A percentile compares a stretch with the other conserved stretches of the same genome.
Evolutionary conservation across 139 green algal species (phyloP).

Genomic region (Coelastrella sp.): DNA sequence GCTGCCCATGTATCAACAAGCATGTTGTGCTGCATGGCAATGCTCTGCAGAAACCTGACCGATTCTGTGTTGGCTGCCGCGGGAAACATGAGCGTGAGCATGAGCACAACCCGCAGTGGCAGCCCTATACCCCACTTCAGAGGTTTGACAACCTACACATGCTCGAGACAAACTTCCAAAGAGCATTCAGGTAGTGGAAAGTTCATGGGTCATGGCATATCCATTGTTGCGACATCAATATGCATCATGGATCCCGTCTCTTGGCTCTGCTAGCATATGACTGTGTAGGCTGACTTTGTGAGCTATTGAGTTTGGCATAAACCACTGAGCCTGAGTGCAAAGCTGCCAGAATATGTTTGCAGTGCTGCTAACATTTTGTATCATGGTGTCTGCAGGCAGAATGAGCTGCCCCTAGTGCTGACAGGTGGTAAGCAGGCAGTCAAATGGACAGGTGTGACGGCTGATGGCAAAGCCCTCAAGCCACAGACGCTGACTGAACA

Average conservation of each 20-base stretch:
- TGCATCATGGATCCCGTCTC: too few relatives aligned
- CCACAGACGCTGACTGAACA: constrained; percentile 1
- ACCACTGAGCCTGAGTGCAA: too few relatives aligned
- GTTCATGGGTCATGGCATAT: too few relatives aligned
- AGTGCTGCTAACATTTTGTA: not conserved
- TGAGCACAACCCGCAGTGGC: not conserved
- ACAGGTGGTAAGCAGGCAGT: not conserved
- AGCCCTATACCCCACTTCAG: constrained; percentile 26
- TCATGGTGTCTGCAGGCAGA: not conserved
- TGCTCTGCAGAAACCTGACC: not conserved
- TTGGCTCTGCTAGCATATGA: too few relatives aligned
- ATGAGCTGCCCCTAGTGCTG: constrained; percentile 3
- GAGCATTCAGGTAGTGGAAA: not conserved
- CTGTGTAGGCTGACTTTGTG: too few relatives aligned
- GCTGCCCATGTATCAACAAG: not conserved
- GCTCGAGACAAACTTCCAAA: constrained; percentile 24
- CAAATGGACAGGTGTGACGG: not conserved
- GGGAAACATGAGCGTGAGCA: not conserved
- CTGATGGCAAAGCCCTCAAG: constrained; percentile 18
- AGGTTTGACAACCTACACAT: constrained; percentile 32
- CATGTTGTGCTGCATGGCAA: not conserved
- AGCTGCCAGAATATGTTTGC: not conserved
- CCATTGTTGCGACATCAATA: too few relatives aligned
- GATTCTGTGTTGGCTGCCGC: constrained; percentile 15
- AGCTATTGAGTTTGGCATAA: too few relatives aligned